These are phyloP conservation scores for Aureobasidium namibiae DNA, from an alignment of 2,329 filamentous ascomycete genomes.

Conservation along the genomic window DNA sequence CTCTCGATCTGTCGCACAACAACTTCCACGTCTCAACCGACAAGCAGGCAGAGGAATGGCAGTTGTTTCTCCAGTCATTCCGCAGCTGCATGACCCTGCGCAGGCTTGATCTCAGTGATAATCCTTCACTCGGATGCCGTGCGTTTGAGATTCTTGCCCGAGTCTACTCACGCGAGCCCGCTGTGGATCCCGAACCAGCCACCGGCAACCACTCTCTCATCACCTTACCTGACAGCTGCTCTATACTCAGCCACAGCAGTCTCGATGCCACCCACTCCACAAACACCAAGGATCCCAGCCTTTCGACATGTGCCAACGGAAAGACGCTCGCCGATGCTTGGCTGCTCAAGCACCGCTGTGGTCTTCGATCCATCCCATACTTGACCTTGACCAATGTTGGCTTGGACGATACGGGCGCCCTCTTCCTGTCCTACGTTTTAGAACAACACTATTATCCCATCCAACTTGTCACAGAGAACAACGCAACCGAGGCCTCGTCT, in stretches of 20 bases:
- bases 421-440: conserved; percentile 34
- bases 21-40: conserved; percentile 31
- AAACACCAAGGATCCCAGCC: background rate
- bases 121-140: conserved; percentile 31
- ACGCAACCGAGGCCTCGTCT: conserved; percentile 24
- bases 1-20: conserved; percentile 41
- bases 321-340: conserved; percentile 13
- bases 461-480: conserved; percentile 27
- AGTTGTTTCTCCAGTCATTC: conserved; percentile 37
- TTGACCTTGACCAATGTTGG: conserved; percentile 28
- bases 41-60: conserved; percentile 34
- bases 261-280: background rate
- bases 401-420: conserved; percentile 30
- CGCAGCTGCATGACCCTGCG: conserved; percentile 34
- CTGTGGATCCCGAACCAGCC: conserved; percentile 24
- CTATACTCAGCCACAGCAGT: conserved; percentile 7
- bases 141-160: conserved; percentile 40
- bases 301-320: conserved; percentile 16
- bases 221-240: conserved; percentile 20
- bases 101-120: conserved; percentile 38
- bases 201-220: conserved; percentile 18
- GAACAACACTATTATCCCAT: conserved; percentile 31
- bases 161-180: conserved; percentile 31
- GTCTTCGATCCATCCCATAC: conserved; percentile 33
- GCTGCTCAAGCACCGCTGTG: conserved; percentile 22